phyloP scores from a whole-genome alignment of 495 filamentous ascomycete species.

The Annulohypoxylon moriforme region DNA sequence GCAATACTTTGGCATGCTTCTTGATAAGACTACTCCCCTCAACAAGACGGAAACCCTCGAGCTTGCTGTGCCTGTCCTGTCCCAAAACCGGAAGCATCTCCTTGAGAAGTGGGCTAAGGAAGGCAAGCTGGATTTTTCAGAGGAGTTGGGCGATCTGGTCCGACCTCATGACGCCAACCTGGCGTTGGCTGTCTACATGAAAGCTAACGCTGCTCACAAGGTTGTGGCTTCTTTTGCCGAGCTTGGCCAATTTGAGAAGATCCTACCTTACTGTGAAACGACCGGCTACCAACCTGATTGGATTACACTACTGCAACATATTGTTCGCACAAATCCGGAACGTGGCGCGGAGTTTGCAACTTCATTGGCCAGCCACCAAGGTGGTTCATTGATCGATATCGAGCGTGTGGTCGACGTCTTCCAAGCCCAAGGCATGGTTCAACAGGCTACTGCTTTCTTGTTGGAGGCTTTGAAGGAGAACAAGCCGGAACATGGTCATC shows the following conservation, averaged over 20 bases:
- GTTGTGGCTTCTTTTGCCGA: slow-evolving; percentile 95
- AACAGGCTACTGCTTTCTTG: slow-evolving; percentile 96
- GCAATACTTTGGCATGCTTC: slow-evolving; percentile 96
- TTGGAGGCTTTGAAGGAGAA: slow-evolving; percentile 94
- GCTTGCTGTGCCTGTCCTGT: slow-evolving; percentile 89
- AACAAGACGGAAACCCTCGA: slow-evolving; percentile 95
- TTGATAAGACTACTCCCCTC: slow-evolving; percentile 87
- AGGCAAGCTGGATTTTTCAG: slow-evolving; percentile 93
- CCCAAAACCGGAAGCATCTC: slow-evolving; percentile 93
- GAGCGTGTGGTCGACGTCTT: slow-evolving; percentile 98
- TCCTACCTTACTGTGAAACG: slow-evolving; percentile 87
- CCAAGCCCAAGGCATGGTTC: slow-evolving; percentile 95
- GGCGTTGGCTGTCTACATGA: slow-evolving; percentile 85
- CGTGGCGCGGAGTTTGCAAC: slow-evolving; percentile 95
- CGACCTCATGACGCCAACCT: slow-evolving; percentile 87
- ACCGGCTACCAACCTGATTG: slow-evolving; percentile 91
- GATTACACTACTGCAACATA: slow-evolving; percentile 88
- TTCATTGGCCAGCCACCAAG: slow-evolving; percentile 84
- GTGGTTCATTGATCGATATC: slow-evolving; percentile 87
- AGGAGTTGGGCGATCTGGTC: slow-evolving; percentile 94
- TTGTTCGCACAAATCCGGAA: slow-evolving; percentile 90
- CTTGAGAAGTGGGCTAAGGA: slow-evolving; percentile 98
- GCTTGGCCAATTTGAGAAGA: slow-evolving; percentile 95
- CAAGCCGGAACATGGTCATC: slow-evolving; percentile 89
- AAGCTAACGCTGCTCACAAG: slow-evolving; percentile 88